Base-by-base conservation (phyloP, 306 rosid genomes). In the Quercus mongolica region DNA sequence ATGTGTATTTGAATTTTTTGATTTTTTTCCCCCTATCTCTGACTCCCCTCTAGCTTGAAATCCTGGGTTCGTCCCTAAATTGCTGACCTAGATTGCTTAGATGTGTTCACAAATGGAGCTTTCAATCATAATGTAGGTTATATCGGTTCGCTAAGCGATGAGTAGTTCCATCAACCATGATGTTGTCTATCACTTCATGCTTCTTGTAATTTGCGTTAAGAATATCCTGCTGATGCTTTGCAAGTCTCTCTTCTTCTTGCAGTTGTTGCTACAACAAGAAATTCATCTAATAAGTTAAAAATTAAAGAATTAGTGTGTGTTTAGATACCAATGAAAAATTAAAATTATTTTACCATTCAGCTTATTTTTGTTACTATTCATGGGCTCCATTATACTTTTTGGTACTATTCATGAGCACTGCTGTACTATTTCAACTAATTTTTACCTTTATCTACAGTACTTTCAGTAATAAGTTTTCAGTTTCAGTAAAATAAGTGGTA, bases 221-320 rank as follows among this genome's bases (percentile, higher is more conserved):
- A 12, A 78, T 33, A 3, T 80, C 90, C 9, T 56, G 71, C 78
- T 94, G 98, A 89, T 84, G 88, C 78, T 76, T 57, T 6, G 88
- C 83, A 31, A 94, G 93, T 80, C 88, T 83, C 90, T 83, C 91
- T 77, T 83, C 91, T 77, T 92, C 94, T 71, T 81, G 13, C 5
- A 85, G 72, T 76, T 82, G 91, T 49, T 82, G 71, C 97, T 94
- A 54, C 80, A 77, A 56, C 41, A 35, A 38, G 21, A 57, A 77
- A 18, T 51, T 21, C 68, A 73, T 2, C 18, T 41, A 51, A 56
- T 5, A 31, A 20, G 67, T 52, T 23, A 55, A 76, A 35, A 6
- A 35, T 35, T 6, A 6, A 35, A 35, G 41, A 35, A 35, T 2
- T 35, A 35, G 41, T 33, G 1, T 33, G 38, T 33, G 6, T 33